phyloP scores from a whole-genome alignment of 768 basidiomycete genomes.

The Hortiboletus campestris region DNA sequence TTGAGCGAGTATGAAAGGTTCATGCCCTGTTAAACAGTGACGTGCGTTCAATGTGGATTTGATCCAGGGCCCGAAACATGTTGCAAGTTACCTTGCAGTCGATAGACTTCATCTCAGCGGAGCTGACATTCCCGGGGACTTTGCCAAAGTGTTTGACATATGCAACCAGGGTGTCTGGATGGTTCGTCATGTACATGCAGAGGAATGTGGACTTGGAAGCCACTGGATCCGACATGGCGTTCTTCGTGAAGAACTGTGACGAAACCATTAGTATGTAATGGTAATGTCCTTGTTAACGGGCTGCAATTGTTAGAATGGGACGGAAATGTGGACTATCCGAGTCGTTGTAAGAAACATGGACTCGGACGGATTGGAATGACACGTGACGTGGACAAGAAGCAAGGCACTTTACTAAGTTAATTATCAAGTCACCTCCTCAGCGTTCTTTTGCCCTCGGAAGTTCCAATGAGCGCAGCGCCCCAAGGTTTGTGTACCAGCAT shows the following conservation, averaged over 20 bases:
- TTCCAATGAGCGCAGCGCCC: neutral
- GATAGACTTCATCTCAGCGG: slow-evolving; percentile 72
- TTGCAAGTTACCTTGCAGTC: slow-evolving; percentile 53
- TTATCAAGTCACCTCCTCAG: too few relatives aligned
- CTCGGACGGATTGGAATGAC: neutral
- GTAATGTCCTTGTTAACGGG: neutral
- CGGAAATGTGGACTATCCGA: neutral
- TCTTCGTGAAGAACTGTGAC: neutral
- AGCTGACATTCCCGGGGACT: slow-evolving; percentile 49
- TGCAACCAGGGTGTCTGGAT: slow-evolving; percentile 81
- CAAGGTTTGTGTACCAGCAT: neutral
- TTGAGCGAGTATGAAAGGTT: slow-evolving; percentile 61
- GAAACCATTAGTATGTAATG: neutral
- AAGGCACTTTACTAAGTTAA: too few relatives aligned
- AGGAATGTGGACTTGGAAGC: slow-evolving; percentile 74
- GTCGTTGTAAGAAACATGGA: neutral
- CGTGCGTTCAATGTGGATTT: neutral
- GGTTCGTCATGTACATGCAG: slow-evolving; percentile 81
- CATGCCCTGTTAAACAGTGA: slow-evolving; percentile 52
- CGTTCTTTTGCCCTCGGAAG: too few relatives aligned
- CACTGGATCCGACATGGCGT: slow-evolving; percentile 64
- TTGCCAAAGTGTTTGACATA: slow-evolving; percentile 79
- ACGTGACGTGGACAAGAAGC: neutral
- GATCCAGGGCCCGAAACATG: neutral
- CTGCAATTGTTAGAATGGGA: neutral